Evolutionary conservation across 2,329 filamentous ascomycete species (phyloP), one percentile per base, ranked within the genome.

Genomic region (Cladosporium sphaerospermum): DNA sequence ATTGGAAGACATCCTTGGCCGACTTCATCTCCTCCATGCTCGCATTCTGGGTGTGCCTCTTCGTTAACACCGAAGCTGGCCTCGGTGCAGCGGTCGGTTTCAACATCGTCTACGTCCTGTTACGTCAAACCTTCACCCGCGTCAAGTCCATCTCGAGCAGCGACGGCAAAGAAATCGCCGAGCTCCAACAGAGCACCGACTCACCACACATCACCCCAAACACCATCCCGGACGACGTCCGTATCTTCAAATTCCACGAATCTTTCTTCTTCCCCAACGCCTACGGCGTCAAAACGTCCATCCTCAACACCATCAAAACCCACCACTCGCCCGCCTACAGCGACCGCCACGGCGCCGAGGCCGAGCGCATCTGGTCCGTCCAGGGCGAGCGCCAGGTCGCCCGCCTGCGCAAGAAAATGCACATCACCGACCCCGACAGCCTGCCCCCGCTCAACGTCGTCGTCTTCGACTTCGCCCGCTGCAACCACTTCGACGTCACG

Each of bases 21-120:
- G 83, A 86, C 66, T 85, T 85, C 59, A 74, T 82, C 49, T 78
- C 80, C 0, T 76, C 79, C 28, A 82, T 84, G 77, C 72, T 85
- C 31, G 76, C 81, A 4, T 80, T 85, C 60, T 85, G 82, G 78
- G 72, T 85, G 3, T 82, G 81, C 0, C 74, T 85, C 9, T 83
- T 85, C 59, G 76, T 78, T 2, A 78, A 76, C 0, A 80, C 79
- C 1, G 80, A 84, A 59, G 73, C 80, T 34, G 83, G 82, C 10
- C 82, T 85, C 40, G 81, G 73, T 16, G 69, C 71, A 16, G 77
- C 80, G 1, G 81, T 84, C 1, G 80, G 76, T 7, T 72, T 71
- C 65, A 67, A 67, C 56, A 66, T 73, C 54, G 62, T 57, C 10
- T 83, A 82, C 63, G 75, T 80, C 28, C 69, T 85, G 1, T 71